These are phyloP conservation scores for Corymbia maculata DNA, from an alignment of 345 rosid species.

Conservation along the genomic window DNA sequence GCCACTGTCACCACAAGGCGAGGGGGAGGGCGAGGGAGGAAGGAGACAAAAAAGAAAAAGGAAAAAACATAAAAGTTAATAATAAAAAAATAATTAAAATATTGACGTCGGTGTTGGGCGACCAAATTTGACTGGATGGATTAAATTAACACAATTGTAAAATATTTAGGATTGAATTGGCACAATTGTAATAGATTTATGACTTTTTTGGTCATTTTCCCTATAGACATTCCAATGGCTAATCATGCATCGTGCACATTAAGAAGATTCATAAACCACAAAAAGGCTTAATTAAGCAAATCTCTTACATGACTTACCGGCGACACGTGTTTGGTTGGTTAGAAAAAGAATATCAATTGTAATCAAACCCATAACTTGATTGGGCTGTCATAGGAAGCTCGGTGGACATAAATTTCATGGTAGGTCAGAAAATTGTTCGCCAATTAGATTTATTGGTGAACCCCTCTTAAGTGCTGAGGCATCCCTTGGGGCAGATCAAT, in stretches of 20 bases:
- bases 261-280: not conserved
- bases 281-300: not conserved
- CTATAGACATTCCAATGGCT: not conserved
- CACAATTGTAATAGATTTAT: no score
- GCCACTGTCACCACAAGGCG: no score
- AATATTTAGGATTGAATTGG: no score
- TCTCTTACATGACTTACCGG: not conserved
- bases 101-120: no score
- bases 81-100: no score
- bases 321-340: not conserved
- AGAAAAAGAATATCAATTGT: not conserved
- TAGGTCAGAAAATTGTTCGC: not conserved
- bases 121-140: no score
- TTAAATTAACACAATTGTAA: no score
- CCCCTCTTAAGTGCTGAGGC: not conserved
- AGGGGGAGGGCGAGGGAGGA: no score
- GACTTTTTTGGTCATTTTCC: no score
- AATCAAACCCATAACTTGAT: not conserved
- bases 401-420: not conserved
- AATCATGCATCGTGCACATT: not conserved
- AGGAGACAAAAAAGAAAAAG: no score
- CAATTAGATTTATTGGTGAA: not conserved
- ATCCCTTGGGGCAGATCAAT: not conserved
- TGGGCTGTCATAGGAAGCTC: not conserved
- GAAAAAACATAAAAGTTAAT: no score